Evolutionary conservation across 2,329 filamentous ascomycete species (phyloP).

Genomic region (Epichloe uncinata): DNA sequence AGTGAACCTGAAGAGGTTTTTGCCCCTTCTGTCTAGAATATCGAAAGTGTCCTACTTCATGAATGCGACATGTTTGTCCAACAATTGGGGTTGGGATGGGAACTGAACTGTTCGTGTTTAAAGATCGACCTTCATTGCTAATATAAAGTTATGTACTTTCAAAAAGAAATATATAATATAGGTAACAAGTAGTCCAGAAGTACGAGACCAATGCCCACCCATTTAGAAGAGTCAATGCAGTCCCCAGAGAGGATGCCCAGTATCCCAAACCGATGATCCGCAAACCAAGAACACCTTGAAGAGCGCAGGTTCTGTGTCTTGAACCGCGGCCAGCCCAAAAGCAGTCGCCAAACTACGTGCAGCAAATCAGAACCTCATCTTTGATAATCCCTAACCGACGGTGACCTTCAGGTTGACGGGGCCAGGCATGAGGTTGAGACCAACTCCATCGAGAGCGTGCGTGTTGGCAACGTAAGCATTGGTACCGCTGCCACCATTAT

Average conservation of each 20-base stretch:
- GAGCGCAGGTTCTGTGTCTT: not conserved
- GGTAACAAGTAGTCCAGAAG: slow-evolving; percentile 4
- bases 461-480: slow-evolving; percentile 27
- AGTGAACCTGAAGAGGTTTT: not conserved
- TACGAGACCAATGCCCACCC: not conserved
- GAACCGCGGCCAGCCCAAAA: not conserved
- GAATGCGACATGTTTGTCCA: no score
- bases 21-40: not conserved
- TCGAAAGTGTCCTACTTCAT: no score
- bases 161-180: slow-evolving; percentile 7
- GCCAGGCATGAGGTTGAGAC: slow-evolving; percentile 24
- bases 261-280: not conserved
- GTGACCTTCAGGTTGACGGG: slow-evolving; percentile 17
- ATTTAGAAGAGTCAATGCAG: slow-evolving; percentile 1
- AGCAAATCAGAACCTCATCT: not conserved
- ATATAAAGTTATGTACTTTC: slow-evolving; percentile 5
- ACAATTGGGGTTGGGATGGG: not conserved
- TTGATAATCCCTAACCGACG: slow-evolving; percentile 16
- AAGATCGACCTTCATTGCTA: not conserved
- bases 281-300: not conserved
- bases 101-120: not conserved
- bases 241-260: not conserved
- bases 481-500: slow-evolving; percentile 19
- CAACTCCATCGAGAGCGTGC: slow-evolving; percentile 25
- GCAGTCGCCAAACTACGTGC: not conserved